Base-by-base conservation (phyloP, 352 stramenopile genomes). In the Thraustochytrium aureum region DNA sequence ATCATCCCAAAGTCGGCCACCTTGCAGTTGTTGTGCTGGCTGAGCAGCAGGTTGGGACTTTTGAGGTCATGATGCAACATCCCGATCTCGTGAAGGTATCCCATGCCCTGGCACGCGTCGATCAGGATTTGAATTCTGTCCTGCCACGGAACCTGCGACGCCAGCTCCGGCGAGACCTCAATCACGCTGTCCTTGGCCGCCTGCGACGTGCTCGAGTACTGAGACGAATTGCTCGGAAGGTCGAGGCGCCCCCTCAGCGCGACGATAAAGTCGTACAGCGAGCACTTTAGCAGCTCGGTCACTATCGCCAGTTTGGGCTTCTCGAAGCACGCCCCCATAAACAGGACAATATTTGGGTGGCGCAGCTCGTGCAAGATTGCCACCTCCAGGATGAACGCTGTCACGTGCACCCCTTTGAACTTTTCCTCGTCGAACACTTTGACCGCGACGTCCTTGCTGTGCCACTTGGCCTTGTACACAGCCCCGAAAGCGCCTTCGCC, bases 331-430 rank as follows among this genome's bases (percentile, higher is more conserved):
- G 95, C 95, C 43, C 95, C 95, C 93, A 99, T 98, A 85, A 99
- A 99, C 26, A 99, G 87, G 81, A 98, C 96, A 35, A 98, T 97
- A 86, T 99, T 99, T 1, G 96, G 96, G 86, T 99, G 96, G 26
- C 95, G 87, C 83, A 99, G 89, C 33, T 87, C 69, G 10, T 73
- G 47, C 32, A 79, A 33, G 7, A 79, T 50, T 35, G 69, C 47
- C 33, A 79, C 69, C 69, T 79, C 69, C 33, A 79, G 39, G 4
- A 79, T 41, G 39, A 82, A 79, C 22, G 69, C 69, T 14, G 69
- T 79, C 32, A 79, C 50, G 5, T 65, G 69, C 2, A 79, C 50
- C 38, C 69, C 54, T 32, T 67, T 79, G 52, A 30, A 79, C 69
- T 79, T 4, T 32, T 79, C 50, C 38, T 79, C 50, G 32, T 79